Conservation (phyloP, 768 basidiomycete genomes). For the Russula compacta region DNA sequence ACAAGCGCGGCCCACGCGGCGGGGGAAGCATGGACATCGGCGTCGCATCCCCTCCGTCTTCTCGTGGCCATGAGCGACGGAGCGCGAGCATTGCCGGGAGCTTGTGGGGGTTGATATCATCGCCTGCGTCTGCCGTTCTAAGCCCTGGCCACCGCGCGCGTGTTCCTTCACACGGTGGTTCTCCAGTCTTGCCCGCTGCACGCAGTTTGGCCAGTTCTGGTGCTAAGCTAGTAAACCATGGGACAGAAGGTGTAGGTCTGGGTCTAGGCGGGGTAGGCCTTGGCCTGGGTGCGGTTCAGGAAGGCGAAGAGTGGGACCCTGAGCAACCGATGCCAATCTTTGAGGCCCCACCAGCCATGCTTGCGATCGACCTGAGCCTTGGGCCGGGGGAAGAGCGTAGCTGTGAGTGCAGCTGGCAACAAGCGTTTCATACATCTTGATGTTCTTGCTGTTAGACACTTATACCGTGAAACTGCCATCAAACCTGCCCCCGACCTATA, state of each 20-base stretch:
- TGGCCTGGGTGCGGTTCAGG: slow-evolving; percentile 7
- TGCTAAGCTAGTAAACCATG: slow-evolving; percentile 1
- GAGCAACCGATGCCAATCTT: slow-evolving; percentile 74
- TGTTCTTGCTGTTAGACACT: slow-evolving; percentile 43
- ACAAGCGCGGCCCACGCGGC: slow-evolving; percentile 47
- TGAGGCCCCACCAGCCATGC: slow-evolving; percentile 75
- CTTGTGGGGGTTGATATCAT: slow-evolving; percentile 32
- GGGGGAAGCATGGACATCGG: slow-evolving; percentile 79
- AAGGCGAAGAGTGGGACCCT: slow-evolving; percentile 44
- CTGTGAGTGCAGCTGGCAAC: slow-evolving; percentile 44
- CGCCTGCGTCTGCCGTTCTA: slow-evolving; percentile 16
- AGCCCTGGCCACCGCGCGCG: slow-evolving; percentile 22
- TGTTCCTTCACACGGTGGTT: slow-evolving; percentile 19
- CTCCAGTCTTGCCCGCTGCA: slow-evolving; percentile 13
- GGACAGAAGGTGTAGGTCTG: slow-evolving; percentile 25
- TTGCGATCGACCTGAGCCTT: slow-evolving; percentile 79
- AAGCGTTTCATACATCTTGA: background rate
- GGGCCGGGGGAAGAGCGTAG: slow-evolving; percentile 76
- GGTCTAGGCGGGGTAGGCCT: slow-evolving; percentile 25
- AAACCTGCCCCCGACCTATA: slow-evolving; percentile 83
- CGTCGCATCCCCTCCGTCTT: slow-evolving; percentile 30
- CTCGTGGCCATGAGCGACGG: slow-evolving; percentile 37
- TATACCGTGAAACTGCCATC: slow-evolving; percentile 71
- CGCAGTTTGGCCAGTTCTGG: slow-evolving; percentile 10
- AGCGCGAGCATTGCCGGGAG: slow-evolving; percentile 42